Percentiles rank a stretch among this genome's conserved stretches.
phyloP scores from a whole-genome alignment of 2,329 filamentous ascomycete genomes.

The Colletotrichum orbiculare region DNA sequence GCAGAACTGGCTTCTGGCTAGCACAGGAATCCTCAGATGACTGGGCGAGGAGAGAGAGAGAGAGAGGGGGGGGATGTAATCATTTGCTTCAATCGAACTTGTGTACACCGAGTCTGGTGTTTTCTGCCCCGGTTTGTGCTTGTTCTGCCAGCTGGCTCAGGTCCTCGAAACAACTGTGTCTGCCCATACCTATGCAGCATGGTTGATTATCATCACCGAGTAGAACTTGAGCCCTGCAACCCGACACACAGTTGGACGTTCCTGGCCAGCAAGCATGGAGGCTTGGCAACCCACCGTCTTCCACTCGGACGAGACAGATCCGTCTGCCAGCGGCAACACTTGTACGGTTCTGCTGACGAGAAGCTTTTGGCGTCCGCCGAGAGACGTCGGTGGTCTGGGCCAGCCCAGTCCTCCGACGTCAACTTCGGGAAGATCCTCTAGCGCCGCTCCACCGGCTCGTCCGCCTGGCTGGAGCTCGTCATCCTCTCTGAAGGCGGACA shows the following conservation, averaged over 20 bases:
- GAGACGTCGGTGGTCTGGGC: constrained; percentile 8
- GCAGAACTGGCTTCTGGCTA: too few relatives aligned
- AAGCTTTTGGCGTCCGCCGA: neutral
- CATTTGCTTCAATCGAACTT: too few relatives aligned
- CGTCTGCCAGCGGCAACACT: neutral
- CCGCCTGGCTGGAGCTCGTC: constrained; percentile 1
- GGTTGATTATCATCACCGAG: too few relatives aligned
- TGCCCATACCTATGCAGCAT: too few relatives aligned
- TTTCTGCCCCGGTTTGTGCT: too few relatives aligned
- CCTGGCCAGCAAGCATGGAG: neutral
- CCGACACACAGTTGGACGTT: neutral
- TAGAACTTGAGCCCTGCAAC: too few relatives aligned
- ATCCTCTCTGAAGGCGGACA: constrained; percentile 5
- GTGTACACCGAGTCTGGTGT: too few relatives aligned
- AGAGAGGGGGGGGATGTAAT: too few relatives aligned
- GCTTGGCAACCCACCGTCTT: neutral
- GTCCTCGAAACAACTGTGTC: too few relatives aligned
- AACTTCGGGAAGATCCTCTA: constrained; percentile 9
- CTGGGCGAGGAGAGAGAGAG: too few relatives aligned
- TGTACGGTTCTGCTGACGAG: neutral
- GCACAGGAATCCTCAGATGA: too few relatives aligned
- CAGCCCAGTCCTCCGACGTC: constrained; percentile 7
- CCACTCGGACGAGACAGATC: neutral
- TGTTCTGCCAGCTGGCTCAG: too few relatives aligned
- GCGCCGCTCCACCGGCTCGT: neutral